Conservation (phyloP, 106 monocot genomes). For the Agapanthus africanus region DNA sequence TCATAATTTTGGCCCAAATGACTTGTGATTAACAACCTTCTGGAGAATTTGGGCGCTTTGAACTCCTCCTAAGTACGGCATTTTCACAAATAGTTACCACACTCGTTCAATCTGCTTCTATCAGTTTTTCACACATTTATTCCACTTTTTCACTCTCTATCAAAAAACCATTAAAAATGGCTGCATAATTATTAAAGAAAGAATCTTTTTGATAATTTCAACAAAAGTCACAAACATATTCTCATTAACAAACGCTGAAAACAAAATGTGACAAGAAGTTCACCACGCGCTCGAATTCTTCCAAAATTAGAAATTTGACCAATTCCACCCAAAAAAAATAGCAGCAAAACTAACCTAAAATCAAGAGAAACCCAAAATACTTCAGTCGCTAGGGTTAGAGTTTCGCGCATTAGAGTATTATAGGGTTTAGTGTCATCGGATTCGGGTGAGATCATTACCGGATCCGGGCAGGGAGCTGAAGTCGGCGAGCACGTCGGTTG, state of each 20-base stretch:
- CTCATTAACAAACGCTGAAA: too few species aligned
- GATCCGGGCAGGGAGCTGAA: constrained; percentile 29
- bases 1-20: too few species aligned
- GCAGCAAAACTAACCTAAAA: not conserved
- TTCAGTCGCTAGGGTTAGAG: not conserved
- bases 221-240: not conserved
- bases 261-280: too few species aligned
- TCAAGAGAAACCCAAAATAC: not conserved
- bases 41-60: too few species aligned
- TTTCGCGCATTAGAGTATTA: too few species aligned
- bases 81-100: too few species aligned
- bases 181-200: not conserved
- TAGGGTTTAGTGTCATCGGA: not conserved
- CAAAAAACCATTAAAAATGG: not conserved
- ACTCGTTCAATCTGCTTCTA: too few species aligned
- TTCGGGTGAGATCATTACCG: constrained; percentile 10
- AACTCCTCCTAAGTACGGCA: too few species aligned
- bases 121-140: too few species aligned
- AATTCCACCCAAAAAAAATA: not conserved
- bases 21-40: too few species aligned
- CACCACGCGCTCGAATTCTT: not conserved
- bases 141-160: not conserved
- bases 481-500: constrained; percentile 66
- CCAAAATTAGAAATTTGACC: not conserved
- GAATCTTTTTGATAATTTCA: not conserved